Percentiles rank a stretch among this genome's conserved stretches.
These are phyloP conservation scores for Zizania latifolia DNA, from an alignment of 176 grass and related monocot genomes.

Conservation along the genomic window DNA sequence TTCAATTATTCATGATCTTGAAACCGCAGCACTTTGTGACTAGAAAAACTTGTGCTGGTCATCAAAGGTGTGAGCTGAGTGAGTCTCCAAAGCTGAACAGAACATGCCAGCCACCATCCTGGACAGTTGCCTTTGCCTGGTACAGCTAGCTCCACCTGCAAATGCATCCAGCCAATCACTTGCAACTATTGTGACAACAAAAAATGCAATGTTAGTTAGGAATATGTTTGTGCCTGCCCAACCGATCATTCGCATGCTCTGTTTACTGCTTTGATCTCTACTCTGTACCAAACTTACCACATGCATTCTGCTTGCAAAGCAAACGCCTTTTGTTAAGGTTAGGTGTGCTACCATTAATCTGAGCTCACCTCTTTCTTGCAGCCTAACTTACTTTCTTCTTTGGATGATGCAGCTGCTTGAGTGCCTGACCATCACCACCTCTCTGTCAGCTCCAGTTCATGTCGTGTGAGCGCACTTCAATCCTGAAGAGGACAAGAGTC, in stretches of 20 bases:
- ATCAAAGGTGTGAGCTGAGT: not conserved
- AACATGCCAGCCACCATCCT: no score
- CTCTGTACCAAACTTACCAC: not conserved
- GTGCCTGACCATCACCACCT: not conserved
- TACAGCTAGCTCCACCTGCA: not conserved
- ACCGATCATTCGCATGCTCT: not conserved
- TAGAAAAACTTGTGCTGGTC: not conserved
- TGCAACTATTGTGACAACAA: not conserved
- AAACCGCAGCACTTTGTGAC: not conserved
- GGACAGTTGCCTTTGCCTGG: not conserved
- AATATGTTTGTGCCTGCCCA: conserved; percentile 1
- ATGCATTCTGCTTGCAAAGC: not conserved
- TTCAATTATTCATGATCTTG: not conserved
- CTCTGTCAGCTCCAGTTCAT: not conserved
- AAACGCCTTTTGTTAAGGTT: not conserved
- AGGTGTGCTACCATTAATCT: conserved; percentile 9
- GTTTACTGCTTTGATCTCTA: not conserved
- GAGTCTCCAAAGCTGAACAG: not conserved
- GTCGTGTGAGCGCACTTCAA: not conserved
- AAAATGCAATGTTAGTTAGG: not conserved
- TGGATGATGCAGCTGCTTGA: not conserved
- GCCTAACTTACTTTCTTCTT: not conserved
- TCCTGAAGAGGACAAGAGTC: not conserved
- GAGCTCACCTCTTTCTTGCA: not conserved
- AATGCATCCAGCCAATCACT: not conserved